These are phyloP conservation scores for Lasiosphaeria ovina DNA, from an alignment of 495 filamentous ascomycete species.

Conservation along the genomic window DNA sequence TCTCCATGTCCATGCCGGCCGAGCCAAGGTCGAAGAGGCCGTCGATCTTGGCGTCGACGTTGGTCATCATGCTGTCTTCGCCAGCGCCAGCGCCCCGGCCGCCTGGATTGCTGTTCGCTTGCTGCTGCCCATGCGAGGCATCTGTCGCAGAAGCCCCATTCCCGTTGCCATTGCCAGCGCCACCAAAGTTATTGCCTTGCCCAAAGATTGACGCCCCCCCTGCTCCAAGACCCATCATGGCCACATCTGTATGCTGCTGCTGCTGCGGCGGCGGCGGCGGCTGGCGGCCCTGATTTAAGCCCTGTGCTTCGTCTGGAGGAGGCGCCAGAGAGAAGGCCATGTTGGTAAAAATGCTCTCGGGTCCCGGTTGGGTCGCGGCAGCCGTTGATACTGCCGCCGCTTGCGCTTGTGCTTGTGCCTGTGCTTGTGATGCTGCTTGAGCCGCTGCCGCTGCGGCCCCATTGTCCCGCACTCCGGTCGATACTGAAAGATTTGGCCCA, in stretches of 20 bases:
- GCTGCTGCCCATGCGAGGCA: too few relatives aligned
- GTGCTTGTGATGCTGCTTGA: slow-evolving; percentile 10
- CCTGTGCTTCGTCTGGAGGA: slow-evolving; percentile 23
- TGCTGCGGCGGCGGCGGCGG: slow-evolving; percentile 1
- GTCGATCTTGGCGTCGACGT: slow-evolving; percentile 36
- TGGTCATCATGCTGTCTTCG: slow-evolving; percentile 20
- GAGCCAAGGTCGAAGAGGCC: slow-evolving; percentile 39
- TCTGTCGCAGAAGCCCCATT: too few relatives aligned
- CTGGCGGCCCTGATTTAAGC: slow-evolving; percentile 1
- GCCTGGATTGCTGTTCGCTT: slow-evolving; percentile 8
- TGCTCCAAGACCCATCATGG: slow-evolving; percentile 7
- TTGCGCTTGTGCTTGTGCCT: slow-evolving; percentile 14
- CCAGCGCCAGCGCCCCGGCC: slow-evolving; percentile 13
- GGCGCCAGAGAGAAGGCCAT: slow-evolving; percentile 47
- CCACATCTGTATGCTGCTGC: slow-evolving; percentile 9
- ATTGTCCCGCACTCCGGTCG: neutral
- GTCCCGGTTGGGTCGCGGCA: slow-evolving; percentile 15
- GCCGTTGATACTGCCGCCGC: slow-evolving; percentile 9
- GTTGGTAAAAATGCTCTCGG: slow-evolving; percentile 39
- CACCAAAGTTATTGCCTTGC: slow-evolving; percentile 5
- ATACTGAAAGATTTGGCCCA: neutral
- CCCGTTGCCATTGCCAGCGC: neutral
- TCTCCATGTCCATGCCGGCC: slow-evolving; percentile 31
- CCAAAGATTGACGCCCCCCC: slow-evolving; percentile 7
- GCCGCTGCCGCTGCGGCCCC: neutral